These are phyloP conservation scores for Bryoerythrophyllum caledonicum DNA, from an alignment of 225 moss, liverwort and hornwort genomes.

Conservation along the genomic window DNA sequence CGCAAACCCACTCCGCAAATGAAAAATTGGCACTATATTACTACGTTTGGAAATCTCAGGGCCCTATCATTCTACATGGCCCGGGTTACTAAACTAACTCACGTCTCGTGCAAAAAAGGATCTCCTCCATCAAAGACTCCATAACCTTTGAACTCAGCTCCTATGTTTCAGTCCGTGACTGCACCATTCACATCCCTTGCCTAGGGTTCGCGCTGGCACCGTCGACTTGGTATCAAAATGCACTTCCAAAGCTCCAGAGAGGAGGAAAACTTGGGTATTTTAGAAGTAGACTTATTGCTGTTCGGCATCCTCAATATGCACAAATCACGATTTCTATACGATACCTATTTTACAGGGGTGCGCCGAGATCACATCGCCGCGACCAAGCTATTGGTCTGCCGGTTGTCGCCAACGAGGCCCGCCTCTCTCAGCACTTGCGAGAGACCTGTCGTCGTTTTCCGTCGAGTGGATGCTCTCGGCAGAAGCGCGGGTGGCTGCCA, in stretches of 20 bases:
- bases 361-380: conserved; percentile 33
- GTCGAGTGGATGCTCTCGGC: conserved; percentile 37
- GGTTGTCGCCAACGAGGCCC: conserved; percentile 39
- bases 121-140: conserved; percentile 12
- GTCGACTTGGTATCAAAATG: conserved; percentile 11
- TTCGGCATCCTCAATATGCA: conserved; percentile 23
- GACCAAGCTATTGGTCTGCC: conserved; percentile 17
- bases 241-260: conserved; percentile 18
- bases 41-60: conserved; percentile 27
- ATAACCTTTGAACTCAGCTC: not conserved
- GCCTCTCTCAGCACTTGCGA: conserved; percentile 46
- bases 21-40: not conserved
- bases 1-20: conserved; percentile 23
- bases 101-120: conserved; percentile 7
- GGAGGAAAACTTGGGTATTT: conserved; percentile 23
- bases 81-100: conserved; percentile 32
- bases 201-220: conserved; percentile 32
- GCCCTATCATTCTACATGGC: conserved; percentile 1
- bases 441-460: conserved; percentile 38
- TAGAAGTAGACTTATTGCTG: conserved; percentile 18
- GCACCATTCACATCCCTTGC: conserved; percentile 9
- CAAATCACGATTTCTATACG: conserved; percentile 12
- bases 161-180: conserved; percentile 12
- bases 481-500: conserved; percentile 74
- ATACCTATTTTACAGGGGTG: conserved; percentile 18